A percentile compares a stretch with the other conserved stretches of the same genome.
phyloP scores from a whole-genome alignment of 805 yeast genomes.

The Hanseniaspora guilliermondii region DNA sequence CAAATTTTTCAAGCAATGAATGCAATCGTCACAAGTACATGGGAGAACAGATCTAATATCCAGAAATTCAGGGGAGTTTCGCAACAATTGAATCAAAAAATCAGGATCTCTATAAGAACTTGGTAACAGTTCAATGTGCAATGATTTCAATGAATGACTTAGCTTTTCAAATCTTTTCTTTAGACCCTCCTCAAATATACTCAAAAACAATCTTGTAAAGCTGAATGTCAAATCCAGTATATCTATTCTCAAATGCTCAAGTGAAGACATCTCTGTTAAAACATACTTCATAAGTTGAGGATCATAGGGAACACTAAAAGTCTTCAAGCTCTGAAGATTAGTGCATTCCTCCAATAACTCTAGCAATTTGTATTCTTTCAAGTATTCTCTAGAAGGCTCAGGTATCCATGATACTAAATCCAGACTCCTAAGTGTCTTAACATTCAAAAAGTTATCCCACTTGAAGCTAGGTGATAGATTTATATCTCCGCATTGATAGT shows the following conservation, averaged over 20 bases:
- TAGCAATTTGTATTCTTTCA: not conserved
- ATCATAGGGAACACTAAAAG: constrained; percentile 12
- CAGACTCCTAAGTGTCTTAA: not conserved
- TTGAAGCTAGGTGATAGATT: not conserved
- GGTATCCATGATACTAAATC: constrained; percentile 12
- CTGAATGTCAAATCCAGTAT: not conserved
- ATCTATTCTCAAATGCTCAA: constrained; percentile 6
- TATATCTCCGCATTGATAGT: not conserved
- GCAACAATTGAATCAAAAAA: constrained; percentile 1
- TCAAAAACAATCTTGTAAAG: not conserved
- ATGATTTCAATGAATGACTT: not conserved
- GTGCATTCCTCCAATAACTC: not conserved
- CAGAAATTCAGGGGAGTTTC: not conserved
- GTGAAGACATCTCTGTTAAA: not conserved
- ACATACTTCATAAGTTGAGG: not conserved
- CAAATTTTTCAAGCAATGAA: not conserved
- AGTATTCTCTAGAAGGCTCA: not conserved
- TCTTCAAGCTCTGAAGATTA: not conserved
- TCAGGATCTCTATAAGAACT: constrained; percentile 7
- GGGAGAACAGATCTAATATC: constrained; percentile 1
- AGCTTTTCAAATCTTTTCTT: not conserved
- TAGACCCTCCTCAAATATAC: not conserved
- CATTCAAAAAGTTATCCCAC: constrained; percentile 3
- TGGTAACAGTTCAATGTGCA: constrained; percentile 4
- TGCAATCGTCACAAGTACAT: constrained; percentile 5